phyloP scores from a whole-genome alignment of 176 grass and related monocot species.

The Pontederia crassipes region DNA sequence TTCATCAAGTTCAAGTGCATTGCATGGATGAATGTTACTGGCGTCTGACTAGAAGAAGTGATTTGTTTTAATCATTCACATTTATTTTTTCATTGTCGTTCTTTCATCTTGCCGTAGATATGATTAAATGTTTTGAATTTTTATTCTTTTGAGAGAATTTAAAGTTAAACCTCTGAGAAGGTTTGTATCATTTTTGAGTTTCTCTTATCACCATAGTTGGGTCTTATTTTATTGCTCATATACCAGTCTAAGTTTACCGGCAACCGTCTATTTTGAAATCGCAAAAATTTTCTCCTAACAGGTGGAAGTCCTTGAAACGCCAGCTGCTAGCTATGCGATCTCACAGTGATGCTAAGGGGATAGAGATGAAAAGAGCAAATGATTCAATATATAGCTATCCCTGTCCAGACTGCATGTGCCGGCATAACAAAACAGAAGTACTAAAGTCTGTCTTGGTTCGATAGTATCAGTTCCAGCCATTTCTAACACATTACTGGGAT shows the following conservation, averaged over 20 bases:
- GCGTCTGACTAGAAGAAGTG: too few species aligned
- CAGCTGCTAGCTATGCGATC: constrained; percentile 74
- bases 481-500: constrained; percentile 14
- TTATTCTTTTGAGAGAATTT: too few species aligned
- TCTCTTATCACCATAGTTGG: too few species aligned
- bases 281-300: constrained; percentile 18
- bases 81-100: too few species aligned
- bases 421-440: constrained; percentile 49
- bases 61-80: too few species aligned
- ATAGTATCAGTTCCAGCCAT: constrained; percentile 33
- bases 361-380: constrained; percentile 81
- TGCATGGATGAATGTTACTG: too few species aligned
- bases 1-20: too few species aligned
- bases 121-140: too few species aligned
- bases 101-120: too few species aligned
- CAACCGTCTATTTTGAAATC: constrained; percentile 9
- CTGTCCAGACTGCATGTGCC: constrained; percentile 89
- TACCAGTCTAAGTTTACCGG: not conserved
- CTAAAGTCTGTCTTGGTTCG: constrained; percentile 35
- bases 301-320: constrained; percentile 79
- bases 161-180: too few species aligned
- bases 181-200: too few species aligned
- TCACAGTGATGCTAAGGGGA: constrained; percentile 80
- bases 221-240: not conserved
- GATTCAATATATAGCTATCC: constrained; percentile 87